Conservation (phyloP, 306 rosid species). For the Sesbania bispinosa region DNA sequence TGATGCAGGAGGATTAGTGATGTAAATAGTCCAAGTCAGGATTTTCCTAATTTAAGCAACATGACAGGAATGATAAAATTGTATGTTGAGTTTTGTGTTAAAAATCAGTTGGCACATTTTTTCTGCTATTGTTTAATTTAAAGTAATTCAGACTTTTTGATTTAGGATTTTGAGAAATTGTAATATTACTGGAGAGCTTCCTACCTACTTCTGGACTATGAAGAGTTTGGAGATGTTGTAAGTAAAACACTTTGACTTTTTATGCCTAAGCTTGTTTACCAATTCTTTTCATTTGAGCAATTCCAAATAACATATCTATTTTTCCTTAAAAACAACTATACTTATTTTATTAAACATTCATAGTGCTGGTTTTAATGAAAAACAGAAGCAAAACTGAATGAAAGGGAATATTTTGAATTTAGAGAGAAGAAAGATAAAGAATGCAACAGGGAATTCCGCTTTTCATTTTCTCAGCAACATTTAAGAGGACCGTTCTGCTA, state of each 20-base stretch:
- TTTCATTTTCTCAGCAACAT: too few relatives aligned
- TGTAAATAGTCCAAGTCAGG: conserved; percentile 59
- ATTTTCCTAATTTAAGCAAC: conserved; percentile 56
- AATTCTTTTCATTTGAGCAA: not conserved
- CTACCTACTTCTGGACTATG: conserved; percentile 64
- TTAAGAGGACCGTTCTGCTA: not conserved
- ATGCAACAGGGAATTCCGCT: too few relatives aligned
- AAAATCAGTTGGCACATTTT: not conserved
- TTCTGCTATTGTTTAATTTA: conserved; percentile 25
- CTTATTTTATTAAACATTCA: too few relatives aligned
- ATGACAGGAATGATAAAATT: conserved; percentile 41
- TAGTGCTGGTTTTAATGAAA: too few relatives aligned
- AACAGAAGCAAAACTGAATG: too few relatives aligned
- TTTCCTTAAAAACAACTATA: too few relatives aligned
- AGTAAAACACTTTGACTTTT: conserved; percentile 35
- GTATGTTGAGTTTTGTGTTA: conserved; percentile 46
- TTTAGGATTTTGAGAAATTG: conserved; percentile 81
- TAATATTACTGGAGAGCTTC: conserved; percentile 72
- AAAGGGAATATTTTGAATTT: too few relatives aligned
- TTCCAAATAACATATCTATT: not conserved
- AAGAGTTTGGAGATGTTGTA: conserved; percentile 49
- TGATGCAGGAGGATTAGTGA: conserved; percentile 74
- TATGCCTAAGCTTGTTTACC: not conserved
- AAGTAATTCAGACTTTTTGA: conserved; percentile 25
- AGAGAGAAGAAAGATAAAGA: too few relatives aligned